These are phyloP conservation scores for Starmerella bombicola DNA, from an alignment of 805 yeast genomes.

Conservation along the genomic window DNA sequence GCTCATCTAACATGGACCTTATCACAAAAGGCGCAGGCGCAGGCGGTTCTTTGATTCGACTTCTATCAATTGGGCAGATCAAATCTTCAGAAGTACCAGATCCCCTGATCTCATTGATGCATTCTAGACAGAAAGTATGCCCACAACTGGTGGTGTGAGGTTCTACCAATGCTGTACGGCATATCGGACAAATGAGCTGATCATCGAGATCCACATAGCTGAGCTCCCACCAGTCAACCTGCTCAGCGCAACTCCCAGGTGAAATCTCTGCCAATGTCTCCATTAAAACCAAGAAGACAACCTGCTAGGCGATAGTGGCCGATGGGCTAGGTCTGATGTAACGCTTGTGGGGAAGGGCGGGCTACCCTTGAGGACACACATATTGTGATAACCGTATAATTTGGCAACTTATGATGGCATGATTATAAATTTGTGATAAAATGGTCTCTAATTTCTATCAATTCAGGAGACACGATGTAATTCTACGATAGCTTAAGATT, in stretches of 20 bases:
- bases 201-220: constrained; percentile 22
- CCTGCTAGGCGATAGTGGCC: too few relatives aligned
- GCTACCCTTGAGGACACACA: too few relatives aligned
- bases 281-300: too few relatives aligned
- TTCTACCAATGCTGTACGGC: constrained; percentile 48
- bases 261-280: not conserved
- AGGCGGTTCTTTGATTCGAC: constrained; percentile 33
- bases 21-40: constrained; percentile 47
- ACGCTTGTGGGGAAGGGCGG: too few relatives aligned
- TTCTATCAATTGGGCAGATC: constrained; percentile 52
- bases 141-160: constrained; percentile 57
- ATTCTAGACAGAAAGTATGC: constrained; percentile 51
- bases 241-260: constrained; percentile 8
- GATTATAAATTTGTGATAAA: too few relatives aligned
- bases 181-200: constrained; percentile 44
- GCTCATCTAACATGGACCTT: constrained; percentile 48
- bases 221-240: constrained; percentile 25
- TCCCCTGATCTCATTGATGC: constrained; percentile 31
- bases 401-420: too few relatives aligned
- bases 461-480: too few relatives aligned
- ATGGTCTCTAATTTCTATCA: too few relatives aligned
- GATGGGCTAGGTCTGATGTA: too few relatives aligned
- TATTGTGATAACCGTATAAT: too few relatives aligned
- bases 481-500: too few relatives aligned
- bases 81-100: constrained; percentile 11